Conservation (phyloP, 2,329 filamentous ascomycete species). For the Trichoderma polysporum region DNA sequence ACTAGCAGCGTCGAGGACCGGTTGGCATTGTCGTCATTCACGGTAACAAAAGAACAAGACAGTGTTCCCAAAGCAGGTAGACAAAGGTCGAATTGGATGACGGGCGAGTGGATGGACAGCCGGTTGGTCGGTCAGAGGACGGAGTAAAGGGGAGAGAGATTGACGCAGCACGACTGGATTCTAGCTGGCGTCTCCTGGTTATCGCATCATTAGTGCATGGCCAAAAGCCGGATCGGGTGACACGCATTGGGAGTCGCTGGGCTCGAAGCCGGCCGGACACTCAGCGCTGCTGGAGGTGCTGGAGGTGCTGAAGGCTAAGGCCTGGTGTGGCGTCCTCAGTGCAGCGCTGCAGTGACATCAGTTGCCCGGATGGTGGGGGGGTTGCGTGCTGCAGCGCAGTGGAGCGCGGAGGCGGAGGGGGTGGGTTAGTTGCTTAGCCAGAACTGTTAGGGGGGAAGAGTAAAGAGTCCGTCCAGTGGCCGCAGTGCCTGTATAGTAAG, state of each 20-base stretch:
- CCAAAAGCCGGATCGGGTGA: slow-evolving; percentile 17
- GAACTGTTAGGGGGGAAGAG: not conserved
- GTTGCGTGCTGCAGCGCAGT: slow-evolving; percentile 1
- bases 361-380: slow-evolving; percentile 13
- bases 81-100: not conserved
- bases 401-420: not conserved
- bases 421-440: not conserved
- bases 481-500: not conserved
- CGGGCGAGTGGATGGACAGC: slow-evolving; percentile 11
- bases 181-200: not conserved
- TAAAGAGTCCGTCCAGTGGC: not conserved
- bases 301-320: too few species aligned
- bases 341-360: not conserved
- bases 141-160: not conserved
- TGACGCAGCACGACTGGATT: not conserved
- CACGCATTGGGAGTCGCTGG: not conserved
- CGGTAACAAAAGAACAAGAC: not conserved
- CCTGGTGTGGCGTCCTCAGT: not conserved
- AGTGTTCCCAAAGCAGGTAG: not conserved
- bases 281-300: too few species aligned
- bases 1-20: slow-evolving; percentile 27
- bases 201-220: slow-evolving; percentile 4
- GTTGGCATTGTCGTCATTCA: slow-evolving; percentile 26
- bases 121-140: not conserved
- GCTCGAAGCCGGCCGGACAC: too few species aligned